Base-by-base conservation (phyloP, 257 asterid species). In the Scutellaria barbata region DNA sequence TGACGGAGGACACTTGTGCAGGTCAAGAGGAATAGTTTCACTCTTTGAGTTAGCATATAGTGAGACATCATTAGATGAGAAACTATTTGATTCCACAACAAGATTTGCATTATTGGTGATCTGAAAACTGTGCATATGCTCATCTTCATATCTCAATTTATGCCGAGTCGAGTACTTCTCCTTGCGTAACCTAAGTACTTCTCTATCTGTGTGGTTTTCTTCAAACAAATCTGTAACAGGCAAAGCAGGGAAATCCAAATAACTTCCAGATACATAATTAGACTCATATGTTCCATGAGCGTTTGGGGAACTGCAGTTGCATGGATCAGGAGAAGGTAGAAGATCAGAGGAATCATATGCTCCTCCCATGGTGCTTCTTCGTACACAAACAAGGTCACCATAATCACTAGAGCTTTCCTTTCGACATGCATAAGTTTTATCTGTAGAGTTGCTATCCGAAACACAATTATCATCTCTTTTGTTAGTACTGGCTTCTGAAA, bases 31-130 rank as follows among this genome's bases (percentile, higher is more conserved):
- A 48, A 71, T 76, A 69, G 58, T 75, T 81, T 81, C 89, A 76
- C 77, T 83, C 74, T 83, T 87, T 45, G 87, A 80, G 79, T 76
- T 78, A 20, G 74, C 78, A 75, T 71, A 76, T 40, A 13, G 64
- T 17, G 85, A 76, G 63, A 72, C 69, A 60, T 75, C 84, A 65
- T 72, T 77, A 67, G 91, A 82, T 72, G 84, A 81, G 59, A 82
- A 79, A 67, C 69, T 73, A 77, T 76, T 76, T 76, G 95, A 77
- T 81, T 94, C 99, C 76, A 81, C 88, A 66, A 94, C 88, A 74
- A 94, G 90, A 86, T 91, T 96, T 67, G 92, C 88, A 75, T 94
- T 94, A 43, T 89, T 85, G 71, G 74, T 85, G 66, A 94, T 91
- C 82, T 86, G 84, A 77, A 94, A 94, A 83, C 90, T 94, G 78